Conservation (phyloP, 2,329 filamentous ascomycete genomes). For the Xylariaceae sp. region DNA sequence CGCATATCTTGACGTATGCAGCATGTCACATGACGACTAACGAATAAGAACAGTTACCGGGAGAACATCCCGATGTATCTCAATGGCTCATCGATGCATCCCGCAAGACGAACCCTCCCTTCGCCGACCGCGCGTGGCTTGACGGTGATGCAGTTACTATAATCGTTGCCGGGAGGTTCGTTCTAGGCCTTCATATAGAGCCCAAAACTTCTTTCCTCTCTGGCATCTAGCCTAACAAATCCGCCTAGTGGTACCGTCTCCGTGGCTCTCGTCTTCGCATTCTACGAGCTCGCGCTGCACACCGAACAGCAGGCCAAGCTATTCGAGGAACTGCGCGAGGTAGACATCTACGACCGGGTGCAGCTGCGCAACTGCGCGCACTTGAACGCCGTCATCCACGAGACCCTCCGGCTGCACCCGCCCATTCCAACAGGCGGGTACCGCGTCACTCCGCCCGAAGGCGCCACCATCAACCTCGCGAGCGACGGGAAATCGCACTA, state of each 20-base stretch:
- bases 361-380: slow-evolving; percentile 12
- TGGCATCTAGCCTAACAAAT: background rate
- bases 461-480: slow-evolving; percentile 21
- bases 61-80: slow-evolving; percentile 3
- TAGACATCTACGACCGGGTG: slow-evolving; percentile 14
- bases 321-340: slow-evolving; percentile 1
- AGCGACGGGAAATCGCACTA: no score
- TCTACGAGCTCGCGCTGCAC: slow-evolving; percentile 6
- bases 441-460: slow-evolving; percentile 23
- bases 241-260: slow-evolving; percentile 5
- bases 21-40: no score
- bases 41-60: background rate
- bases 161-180: slow-evolving; percentile 9
- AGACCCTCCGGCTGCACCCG: slow-evolving; percentile 28
- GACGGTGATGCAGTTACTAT: slow-evolving; percentile 8
- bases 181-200: background rate
- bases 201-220: background rate
- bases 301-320: slow-evolving; percentile 3
- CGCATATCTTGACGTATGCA: no score
- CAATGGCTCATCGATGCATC: slow-evolving; percentile 7
- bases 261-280: slow-evolving; percentile 5
- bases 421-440: slow-evolving; percentile 25
- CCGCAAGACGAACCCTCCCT: background rate
- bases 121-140: slow-evolving; percentile 1
- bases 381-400: slow-evolving; percentile 27